These are phyloP conservation scores for Saccharata proteae DNA, from an alignment of 2,329 filamentous ascomycete species.

Conservation along the genomic window DNA sequence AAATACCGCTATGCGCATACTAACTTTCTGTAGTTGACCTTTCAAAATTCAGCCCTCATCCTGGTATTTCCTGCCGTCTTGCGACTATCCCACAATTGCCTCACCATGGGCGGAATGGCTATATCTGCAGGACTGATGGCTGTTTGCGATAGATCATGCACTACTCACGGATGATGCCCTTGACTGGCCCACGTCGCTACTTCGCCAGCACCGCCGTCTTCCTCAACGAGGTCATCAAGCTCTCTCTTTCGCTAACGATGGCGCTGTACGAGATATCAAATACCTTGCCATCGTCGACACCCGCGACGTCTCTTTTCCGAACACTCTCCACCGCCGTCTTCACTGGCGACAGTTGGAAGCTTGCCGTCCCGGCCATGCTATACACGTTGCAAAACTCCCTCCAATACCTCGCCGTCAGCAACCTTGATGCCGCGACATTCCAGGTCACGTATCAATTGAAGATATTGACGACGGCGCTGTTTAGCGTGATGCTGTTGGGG, in stretches of 20 bases:
- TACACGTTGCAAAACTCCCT: conserved; percentile 91
- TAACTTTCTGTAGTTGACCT: conserved; percentile 49
- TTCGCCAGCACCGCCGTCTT: conserved; percentile 90
- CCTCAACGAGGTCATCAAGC: conserved; percentile 83
- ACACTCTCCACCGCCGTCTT: conserved; percentile 74
- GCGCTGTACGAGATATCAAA: conserved; percentile 78
- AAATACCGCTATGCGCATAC: conserved; percentile 8
- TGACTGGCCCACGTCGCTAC: conserved; percentile 70
- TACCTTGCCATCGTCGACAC: conserved; percentile 64
- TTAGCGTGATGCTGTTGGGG: conserved; percentile 67
- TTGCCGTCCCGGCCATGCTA: conserved; percentile 75
- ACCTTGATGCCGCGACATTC: conserved; percentile 84
- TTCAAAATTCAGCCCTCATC: conserved; percentile 70
- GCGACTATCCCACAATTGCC: conserved; percentile 7
- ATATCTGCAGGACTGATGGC: neutral
- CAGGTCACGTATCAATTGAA: conserved; percentile 91
- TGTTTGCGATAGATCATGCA: conserved; percentile 61
- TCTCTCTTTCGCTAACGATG: conserved; percentile 74
- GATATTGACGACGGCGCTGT: conserved; percentile 80
- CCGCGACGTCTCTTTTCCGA: conserved; percentile 66
- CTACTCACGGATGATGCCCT: conserved; percentile 90
- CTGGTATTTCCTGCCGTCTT: conserved; percentile 36
- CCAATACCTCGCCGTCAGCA: conserved; percentile 83
- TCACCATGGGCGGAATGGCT: conserved; percentile 9
- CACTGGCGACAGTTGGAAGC: conserved; percentile 84